Evolutionary conservation across 768 basidiomycete genomes (phyloP), one percentile per base, ranked within the genome.

Genomic region (Mycena venus): DNA sequence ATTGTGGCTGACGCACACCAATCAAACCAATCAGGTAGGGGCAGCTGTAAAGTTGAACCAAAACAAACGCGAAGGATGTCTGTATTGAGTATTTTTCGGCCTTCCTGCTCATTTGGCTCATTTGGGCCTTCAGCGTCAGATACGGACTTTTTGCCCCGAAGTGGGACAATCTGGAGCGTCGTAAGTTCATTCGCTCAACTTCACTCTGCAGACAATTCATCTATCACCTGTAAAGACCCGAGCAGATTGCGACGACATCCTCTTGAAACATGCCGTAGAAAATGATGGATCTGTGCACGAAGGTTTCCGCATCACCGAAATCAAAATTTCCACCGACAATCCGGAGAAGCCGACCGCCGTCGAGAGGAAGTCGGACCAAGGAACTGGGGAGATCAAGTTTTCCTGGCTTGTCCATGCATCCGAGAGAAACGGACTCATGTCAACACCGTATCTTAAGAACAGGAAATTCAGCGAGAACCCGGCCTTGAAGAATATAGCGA

Each of bases 381-480:
- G 84, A 32, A 79, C 81, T 4, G 86, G 88, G 11, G 84, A 81
- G 32, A 90, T 91, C 49, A 78, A 82, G 0, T 93, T 93, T 67
- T 88, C 91, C 61, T 92, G 88, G 70, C 81, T 93, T 27, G 85
- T 93, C 25, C 92, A 93, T 77, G 92, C 91, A 2, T 88, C 88
- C 4, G 93, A 92, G 40, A 86, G 92, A 1, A 82, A 84, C 0
- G 92, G 92, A 1, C 77, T 93, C 72, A 84, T 93, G 80, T 91
- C 90, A 2, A 88, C 87, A 14, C 88, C 87, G 63, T 91, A 92
- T 75, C 82, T 92, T 38, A 86, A 87, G 66, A 90, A 91, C 74
- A 79, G n/a, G n/a, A n/a, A n/a, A n/a, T n/a, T n/a, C n/a, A n/a
- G n/a, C n/a, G n/a, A n/a, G n/a, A 92, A 88, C 47, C 83, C 87